Base-by-base conservation (phyloP, 352 stramenopile genomes). In the Globisporangium paddicum region DNA sequence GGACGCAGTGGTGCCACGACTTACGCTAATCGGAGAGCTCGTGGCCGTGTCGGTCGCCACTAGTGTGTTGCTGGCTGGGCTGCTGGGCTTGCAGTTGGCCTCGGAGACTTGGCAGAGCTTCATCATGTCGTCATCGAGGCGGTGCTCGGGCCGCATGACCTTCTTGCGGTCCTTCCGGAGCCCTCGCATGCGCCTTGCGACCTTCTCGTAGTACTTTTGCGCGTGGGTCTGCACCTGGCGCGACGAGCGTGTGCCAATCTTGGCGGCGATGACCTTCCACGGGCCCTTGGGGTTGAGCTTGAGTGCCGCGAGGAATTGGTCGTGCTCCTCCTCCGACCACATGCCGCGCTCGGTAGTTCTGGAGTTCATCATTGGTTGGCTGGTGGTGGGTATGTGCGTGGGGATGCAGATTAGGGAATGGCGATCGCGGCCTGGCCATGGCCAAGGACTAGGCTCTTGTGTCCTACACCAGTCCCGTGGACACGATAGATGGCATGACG, bases 151-250 rank as follows among this genome's bases (percentile, higher is more conserved):
- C 13, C 78, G 60, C 13, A 69, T 68, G 64, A 71, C 75, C 28
- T 64, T 81, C 61, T 76, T 86, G 63, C 71, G 77, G 25, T 87
- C 77, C 48, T 85, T 83, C 56, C 79, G 77, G 2, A 90, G 64
- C 0, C 80, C 76, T 9, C 80, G 77, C 53, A 87, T 63, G 21
- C 76, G 66, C 3, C 80, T 70, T 58, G 77, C 73, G 50, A 90
- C 81, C 67, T 90, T 90, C 58, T 90, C 80, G 60, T 86, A 82
- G 64, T 90, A 90, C 58, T 76, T 76, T 50, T 76, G 65, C 3
- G 66, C 66, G 49, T 76, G 69, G 11, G 75, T 88, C 63, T 90
- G 80, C 58, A 87, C 78, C 61, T 90, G 80, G 5, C 80, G 67
- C 4, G 77, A 59, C 35, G 76, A 85, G 26, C 80, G 60, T 13